Evolutionary conservation across 106 monocot species (phyloP).

Genomic region (Cymbidium sinense): DNA sequence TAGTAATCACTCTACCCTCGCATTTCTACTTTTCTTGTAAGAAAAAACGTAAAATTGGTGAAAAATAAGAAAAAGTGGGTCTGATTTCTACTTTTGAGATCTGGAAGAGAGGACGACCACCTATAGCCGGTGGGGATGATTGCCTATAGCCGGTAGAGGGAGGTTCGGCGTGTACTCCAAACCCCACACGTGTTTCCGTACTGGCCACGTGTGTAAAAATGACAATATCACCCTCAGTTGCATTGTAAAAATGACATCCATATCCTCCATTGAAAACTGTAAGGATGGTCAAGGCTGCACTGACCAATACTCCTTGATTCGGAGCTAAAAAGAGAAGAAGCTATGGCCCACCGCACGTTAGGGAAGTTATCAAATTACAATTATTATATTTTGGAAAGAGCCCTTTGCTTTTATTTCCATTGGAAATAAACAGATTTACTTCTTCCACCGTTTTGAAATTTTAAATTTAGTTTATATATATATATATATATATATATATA

Average conservation of each 20-base stretch:
- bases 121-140: background rate
- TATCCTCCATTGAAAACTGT: background rate
- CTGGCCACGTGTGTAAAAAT: background rate
- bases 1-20: background rate
- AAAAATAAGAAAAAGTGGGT: background rate
- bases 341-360: too few species aligned
- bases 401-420: too few species aligned
- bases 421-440: too few species aligned
- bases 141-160: background rate
- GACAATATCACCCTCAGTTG: background rate
- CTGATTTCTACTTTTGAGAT: background rate
- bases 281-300: background rate
- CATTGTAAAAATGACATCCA: background rate
- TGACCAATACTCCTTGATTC: background rate
- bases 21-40: background rate
- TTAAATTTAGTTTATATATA: too few species aligned
- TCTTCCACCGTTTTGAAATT: too few species aligned
- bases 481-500: too few species aligned
- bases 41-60: background rate
- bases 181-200: background rate
- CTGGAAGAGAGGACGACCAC: background rate
- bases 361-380: too few species aligned
- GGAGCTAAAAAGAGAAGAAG: background rate
- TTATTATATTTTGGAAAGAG: too few species aligned
- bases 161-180: background rate